Base-by-base conservation (phyloP, 2,329 filamentous ascomycete genomes). In the Aphanoascus verrucosus region DNA sequence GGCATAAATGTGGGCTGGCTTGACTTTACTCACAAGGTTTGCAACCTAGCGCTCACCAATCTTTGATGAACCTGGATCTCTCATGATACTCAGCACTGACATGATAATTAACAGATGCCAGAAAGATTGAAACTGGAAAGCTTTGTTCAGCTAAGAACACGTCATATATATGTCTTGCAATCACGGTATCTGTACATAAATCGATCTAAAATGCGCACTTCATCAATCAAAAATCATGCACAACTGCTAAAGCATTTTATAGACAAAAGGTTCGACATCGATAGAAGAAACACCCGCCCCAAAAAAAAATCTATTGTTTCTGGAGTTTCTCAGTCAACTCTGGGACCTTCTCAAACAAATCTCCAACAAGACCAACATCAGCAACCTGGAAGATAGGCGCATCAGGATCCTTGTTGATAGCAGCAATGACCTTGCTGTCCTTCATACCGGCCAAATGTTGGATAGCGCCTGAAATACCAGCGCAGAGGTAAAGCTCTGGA, bases 391-490 rank as follows among this genome's bases (percentile, higher is more conserved):
- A 98, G 63, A 98, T 98, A 31, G 93, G 93, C 54, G 93, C 93
- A 71, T 98, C 93, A 3, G 83, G 77, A 66, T 98, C 93, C 76
- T 98, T 98, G 78, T 98, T 98, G 67, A 98, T 97, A 12, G 88
- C 88, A 19, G 91, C 93, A 74, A 98, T 98, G 55, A 98, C 93
- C 77, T 98, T 98, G 77, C 89, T 96, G 68, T 98, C 93, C 80
- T 98, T 98, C 93, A 98, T 98, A 67, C 93, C 93, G 32, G 93
- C 93, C 72, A 98, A 72, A 77, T 98, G 93, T 74, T 98, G 93
- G 62, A 98, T 98, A 19, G 93, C 93, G 52, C 93, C 93, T 7
- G 88, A 95, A 63, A 98, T 97, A 65, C 93, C 93, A 11, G 91
- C 90, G 52, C 89, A 94, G 61, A 98, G 79, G 69, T 98, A 98